Evolutionary conservation across 2,329 filamentous ascomycete genomes (phyloP).

Genomic region (Purpureocillium lavendulum): DNA sequence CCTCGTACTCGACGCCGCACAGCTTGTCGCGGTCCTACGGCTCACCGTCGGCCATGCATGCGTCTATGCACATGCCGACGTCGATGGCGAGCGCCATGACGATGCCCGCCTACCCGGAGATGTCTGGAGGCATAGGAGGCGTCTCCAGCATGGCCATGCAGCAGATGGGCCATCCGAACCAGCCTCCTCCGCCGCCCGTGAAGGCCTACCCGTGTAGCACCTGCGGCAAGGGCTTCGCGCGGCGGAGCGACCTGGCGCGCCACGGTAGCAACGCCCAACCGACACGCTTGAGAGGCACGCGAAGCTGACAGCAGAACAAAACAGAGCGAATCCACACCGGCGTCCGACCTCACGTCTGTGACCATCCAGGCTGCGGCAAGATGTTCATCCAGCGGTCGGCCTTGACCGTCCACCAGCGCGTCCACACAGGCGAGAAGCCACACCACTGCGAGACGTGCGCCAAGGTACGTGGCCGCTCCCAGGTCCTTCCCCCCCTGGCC

Average conservation of each 20-base stretch:
- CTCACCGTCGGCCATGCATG: conserved; percentile 44
- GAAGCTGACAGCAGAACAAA: not conserved
- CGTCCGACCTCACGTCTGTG: conserved; percentile 83
- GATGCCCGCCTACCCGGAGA: conserved; percentile 30
- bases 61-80: conserved; percentile 36
- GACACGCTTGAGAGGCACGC: not conserved
- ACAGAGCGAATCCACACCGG: conserved; percentile 96
- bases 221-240: conserved; percentile 85
- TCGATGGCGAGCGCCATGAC: conserved; percentile 31
- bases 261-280: conserved; percentile 60
- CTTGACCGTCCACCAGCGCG: conserved; percentile 87
- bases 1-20: conserved; percentile 43
- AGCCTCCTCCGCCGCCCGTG: conserved; percentile 26
- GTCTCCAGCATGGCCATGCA: conserved; percentile 30
- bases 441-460: conserved; percentile 96
- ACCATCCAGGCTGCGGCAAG: conserved; percentile 81
- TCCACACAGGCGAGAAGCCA: conserved; percentile 96
- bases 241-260: conserved; percentile 85
- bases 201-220: conserved; percentile 85
- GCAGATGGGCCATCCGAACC: conserved; percentile 25
- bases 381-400: conserved; percentile 96
- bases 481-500: too few species aligned
- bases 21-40: conserved; percentile 41
- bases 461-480: conserved; percentile 56
- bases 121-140: conserved; percentile 21